A percentile compares a stretch with the other conserved stretches of the same genome.
These are phyloP conservation scores for Cladosporium sp. DNA, from an alignment of 2,329 filamentous ascomycete genomes.

Conservation along the genomic window DNA sequence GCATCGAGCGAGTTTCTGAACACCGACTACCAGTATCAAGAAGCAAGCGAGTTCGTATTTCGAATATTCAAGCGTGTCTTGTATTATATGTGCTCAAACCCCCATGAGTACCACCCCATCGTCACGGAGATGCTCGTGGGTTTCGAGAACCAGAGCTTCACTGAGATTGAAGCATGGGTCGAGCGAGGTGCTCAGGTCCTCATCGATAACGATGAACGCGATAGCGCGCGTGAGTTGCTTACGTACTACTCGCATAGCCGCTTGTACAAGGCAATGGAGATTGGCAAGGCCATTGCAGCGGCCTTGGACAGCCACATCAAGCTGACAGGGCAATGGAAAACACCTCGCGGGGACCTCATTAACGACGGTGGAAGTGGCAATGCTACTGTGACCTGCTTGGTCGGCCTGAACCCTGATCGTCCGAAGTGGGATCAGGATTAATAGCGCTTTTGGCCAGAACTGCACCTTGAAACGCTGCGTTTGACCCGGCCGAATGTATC, in stretches of 20 bases:
- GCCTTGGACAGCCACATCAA: conserved; percentile 16
- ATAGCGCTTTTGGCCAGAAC: too few species aligned
- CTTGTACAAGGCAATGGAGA: conserved; percentile 9
- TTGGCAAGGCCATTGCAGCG: conserved; percentile 14
- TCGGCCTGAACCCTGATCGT: conserved; percentile 23
- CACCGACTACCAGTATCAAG: conserved; percentile 27
- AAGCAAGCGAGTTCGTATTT: conserved; percentile 18
- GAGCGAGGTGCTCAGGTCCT: conserved; percentile 14
- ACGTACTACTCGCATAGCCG: conserved; percentile 16
- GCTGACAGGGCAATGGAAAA: conserved; percentile 11
- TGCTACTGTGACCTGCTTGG: conserved; percentile 32
- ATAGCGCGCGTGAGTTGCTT: conserved; percentile 15
- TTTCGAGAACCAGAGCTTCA: conserved; percentile 15
- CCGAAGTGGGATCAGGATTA: conserved; percentile 16
- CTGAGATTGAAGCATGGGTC: conserved; percentile 12
- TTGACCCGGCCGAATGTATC: too few species aligned
- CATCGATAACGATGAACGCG: conserved; percentile 15
- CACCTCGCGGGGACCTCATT: conserved; percentile 19
- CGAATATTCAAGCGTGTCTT: conserved; percentile 18
- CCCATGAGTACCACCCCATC: conserved; percentile 13
- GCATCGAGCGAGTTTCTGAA: conserved; percentile 30
- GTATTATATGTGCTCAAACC: conserved; percentile 18
- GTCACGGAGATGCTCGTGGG: conserved; percentile 17
- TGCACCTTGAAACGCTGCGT: too few species aligned
- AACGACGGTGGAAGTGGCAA: conserved; percentile 29